Conservation (phyloP, 768 basidiomycete species). For the Boletus tylopilopsis region DNA sequence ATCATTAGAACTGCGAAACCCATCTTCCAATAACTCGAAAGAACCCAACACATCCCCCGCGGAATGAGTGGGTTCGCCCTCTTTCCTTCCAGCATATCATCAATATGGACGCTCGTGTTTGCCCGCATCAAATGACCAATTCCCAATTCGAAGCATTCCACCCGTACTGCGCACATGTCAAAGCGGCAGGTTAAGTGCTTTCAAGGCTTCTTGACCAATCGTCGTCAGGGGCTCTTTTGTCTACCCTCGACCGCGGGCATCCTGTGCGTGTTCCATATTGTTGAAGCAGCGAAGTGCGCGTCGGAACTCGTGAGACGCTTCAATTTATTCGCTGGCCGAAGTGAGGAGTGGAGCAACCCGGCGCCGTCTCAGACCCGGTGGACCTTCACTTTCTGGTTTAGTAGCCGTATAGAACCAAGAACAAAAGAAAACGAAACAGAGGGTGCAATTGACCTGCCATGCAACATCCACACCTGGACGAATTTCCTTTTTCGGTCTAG, state of each 20-base stretch:
- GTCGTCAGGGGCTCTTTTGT: background rate
- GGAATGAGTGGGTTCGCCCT: slow-evolving; percentile 19
- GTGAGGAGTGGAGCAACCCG: slow-evolving; percentile 17
- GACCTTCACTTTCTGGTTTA: background rate
- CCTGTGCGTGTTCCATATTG: slow-evolving; percentile 30
- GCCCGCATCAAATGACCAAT: slow-evolving; percentile 24
- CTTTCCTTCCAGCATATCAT: slow-evolving; percentile 8
- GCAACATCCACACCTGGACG: slow-evolving; percentile 14
- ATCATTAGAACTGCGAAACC: slow-evolving; percentile 16
- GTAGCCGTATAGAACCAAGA: too few species aligned
- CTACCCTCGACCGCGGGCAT: slow-evolving; percentile 28
- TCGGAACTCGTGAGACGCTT: slow-evolving; percentile 14
- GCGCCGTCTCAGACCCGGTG: slow-evolving; percentile 1
- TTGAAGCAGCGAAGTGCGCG: slow-evolving; percentile 19
- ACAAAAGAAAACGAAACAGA: background rate
- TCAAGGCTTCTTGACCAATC: slow-evolving; percentile 22
- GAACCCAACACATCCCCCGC: slow-evolving; percentile 16
- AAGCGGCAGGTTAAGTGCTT: slow-evolving; percentile 3
- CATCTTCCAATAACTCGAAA: slow-evolving; percentile 4
- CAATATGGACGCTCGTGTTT: slow-evolving; percentile 12
- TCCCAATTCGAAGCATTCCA: slow-evolving; percentile 30
- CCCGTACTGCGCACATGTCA: slow-evolving; percentile 13
- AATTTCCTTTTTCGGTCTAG: slow-evolving; percentile 19
- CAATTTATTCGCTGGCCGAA: slow-evolving; percentile 9
- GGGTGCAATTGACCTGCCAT: slow-evolving; percentile 4